phyloP scores from a whole-genome alignment of 352 stramenopile genomes.

The Pythium scleroteichum region DNA sequence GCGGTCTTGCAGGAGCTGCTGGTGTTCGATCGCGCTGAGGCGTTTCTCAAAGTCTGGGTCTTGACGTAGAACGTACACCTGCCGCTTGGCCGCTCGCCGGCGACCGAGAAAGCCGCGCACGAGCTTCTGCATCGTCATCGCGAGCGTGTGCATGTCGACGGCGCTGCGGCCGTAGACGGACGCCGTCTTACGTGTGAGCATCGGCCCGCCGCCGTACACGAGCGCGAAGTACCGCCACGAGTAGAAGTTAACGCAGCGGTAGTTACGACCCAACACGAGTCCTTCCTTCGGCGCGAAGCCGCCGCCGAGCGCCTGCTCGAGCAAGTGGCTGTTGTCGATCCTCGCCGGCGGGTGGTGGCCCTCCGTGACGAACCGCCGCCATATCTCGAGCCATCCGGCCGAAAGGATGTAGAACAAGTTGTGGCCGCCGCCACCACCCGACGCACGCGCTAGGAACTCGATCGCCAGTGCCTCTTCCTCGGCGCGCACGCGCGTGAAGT shows the following conservation, averaged over 20 bases:
- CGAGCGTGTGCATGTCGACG: constrained; percentile 41
- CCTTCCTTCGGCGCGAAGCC: constrained; percentile 12
- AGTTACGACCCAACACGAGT: constrained; percentile 35
- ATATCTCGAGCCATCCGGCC: constrained; percentile 41
- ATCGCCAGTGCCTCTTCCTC: constrained; percentile 64
- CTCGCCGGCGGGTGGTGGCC: constrained; percentile 24
- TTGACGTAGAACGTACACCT: constrained; percentile 24
- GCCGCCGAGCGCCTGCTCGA: constrained; percentile 7
- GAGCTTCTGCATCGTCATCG: constrained; percentile 41
- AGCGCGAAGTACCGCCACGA: constrained; percentile 52
- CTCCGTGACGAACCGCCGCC: constrained; percentile 41
- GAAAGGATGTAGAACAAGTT: constrained; percentile 45
- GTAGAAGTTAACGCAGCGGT: constrained; percentile 58
- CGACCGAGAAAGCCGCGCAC: constrained; percentile 58
- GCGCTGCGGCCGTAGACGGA: constrained; percentile 44
- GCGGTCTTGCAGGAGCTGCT: constrained; percentile 33
- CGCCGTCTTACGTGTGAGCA: constrained; percentile 43
- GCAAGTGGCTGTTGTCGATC: constrained; percentile 45
- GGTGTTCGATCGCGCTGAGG: constrained; percentile 21
- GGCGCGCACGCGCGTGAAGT: constrained; percentile 43
- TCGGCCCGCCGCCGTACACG: constrained; percentile 53
- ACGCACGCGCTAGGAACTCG: constrained; percentile 32
- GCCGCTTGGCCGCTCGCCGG: constrained; percentile 19
- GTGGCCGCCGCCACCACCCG: constrained; percentile 13
- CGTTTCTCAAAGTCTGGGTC: constrained; percentile 36